Evolutionary conservation across 1,284 basidiomycete species (phyloP).

Genomic region (Fomitopsis betulina): DNA sequence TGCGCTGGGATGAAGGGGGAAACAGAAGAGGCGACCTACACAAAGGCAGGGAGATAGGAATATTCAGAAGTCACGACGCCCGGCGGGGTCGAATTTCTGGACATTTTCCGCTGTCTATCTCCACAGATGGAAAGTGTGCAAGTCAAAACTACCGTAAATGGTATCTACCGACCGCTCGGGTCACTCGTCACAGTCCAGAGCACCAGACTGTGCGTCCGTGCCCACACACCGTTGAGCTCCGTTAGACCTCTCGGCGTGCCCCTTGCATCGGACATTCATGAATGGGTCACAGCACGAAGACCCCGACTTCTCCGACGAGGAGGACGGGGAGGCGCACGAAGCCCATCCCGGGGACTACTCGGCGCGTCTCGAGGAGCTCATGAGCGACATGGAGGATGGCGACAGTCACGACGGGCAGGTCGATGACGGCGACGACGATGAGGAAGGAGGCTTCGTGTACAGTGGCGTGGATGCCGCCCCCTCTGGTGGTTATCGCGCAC

Average conservation of each 20-base stretch:
- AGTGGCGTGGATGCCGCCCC: constrained; percentile 58
- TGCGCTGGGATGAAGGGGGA: constrained; percentile 7
- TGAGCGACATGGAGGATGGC: constrained; percentile 37
- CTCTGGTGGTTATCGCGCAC: constrained; percentile 50
- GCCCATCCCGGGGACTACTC: constrained; percentile 56
- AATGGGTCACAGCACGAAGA: constrained; percentile 23
- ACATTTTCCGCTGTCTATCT: not conserved
- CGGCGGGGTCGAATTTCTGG: not conserved
- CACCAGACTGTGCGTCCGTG: not conserved
- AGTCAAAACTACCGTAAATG: not conserved
- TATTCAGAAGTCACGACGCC: constrained; percentile 4
- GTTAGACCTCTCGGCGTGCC: constrained; percentile 1
- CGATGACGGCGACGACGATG: constrained; percentile 38
- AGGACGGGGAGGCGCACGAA: constrained; percentile 28
- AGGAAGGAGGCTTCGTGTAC: constrained; percentile 68
- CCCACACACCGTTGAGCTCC: not conserved
- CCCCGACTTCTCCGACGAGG: constrained; percentile 29
- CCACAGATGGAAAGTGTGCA: not conserved
- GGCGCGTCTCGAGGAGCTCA: constrained; percentile 68
- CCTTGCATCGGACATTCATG: constrained; percentile 15
- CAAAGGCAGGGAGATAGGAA: constrained; percentile 7
- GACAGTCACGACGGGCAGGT: constrained; percentile 28
- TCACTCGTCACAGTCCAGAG: constrained; percentile 1
- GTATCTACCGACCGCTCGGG: not conserved
- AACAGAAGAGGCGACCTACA: not conserved